A percentile compares a stretch with the other conserved stretches of the same genome.
phyloP scores from a whole-genome alignment of 164 flowering plant genomes.

The Sedum album region DNA sequence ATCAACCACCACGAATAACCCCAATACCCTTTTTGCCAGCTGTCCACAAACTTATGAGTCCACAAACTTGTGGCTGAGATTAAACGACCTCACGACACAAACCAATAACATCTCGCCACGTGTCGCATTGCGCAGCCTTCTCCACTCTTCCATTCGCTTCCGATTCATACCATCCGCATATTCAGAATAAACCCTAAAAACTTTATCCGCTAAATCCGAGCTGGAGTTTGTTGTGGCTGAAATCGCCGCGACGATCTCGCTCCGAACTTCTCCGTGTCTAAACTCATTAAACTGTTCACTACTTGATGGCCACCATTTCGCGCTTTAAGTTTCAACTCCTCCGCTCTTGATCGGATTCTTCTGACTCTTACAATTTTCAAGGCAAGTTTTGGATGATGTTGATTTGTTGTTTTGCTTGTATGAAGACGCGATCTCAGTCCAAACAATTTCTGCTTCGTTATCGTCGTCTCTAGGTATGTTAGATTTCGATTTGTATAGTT shows the following conservation, averaged over 20 bases:
- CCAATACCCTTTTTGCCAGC: neutral
- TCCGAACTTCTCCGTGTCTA: neutral
- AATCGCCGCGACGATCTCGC: neutral
- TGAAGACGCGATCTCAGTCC: neutral
- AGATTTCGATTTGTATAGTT: slow-evolving; percentile 17
- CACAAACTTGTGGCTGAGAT: neutral
- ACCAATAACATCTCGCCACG: neutral
- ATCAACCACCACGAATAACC: neutral
- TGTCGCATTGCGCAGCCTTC: neutral
- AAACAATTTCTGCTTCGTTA: neutral
- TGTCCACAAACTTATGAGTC: neutral
- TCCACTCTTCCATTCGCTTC: neutral
- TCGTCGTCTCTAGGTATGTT: neutral
- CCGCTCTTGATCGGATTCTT: neutral
- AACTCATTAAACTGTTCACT: neutral
- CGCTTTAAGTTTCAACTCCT: neutral
- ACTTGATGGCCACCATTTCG: neutral
- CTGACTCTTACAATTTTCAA: neutral
- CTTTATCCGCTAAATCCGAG: neutral
- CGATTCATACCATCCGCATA: neutral
- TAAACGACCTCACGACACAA: neutral
- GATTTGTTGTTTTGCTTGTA: neutral
- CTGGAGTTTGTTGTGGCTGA: slow-evolving; percentile 22
- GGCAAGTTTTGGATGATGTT: neutral
- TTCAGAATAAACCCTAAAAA: slow-evolving; percentile 1